Base-by-base conservation (phyloP, 768 basidiomycete species). In the Naganishia kalamii region DNA sequence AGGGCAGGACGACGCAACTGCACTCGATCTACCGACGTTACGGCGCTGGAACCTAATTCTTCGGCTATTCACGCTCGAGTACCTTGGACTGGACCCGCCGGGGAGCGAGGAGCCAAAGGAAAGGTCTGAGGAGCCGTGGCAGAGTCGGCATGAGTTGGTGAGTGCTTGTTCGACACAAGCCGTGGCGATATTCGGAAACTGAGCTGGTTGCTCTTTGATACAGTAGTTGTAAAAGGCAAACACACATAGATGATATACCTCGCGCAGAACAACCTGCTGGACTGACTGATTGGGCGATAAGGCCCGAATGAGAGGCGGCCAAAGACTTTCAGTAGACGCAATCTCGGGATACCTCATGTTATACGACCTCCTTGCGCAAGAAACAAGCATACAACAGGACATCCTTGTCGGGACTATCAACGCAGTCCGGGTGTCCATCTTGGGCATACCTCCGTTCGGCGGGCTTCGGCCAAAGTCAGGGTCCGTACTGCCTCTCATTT, bases 21-120 rank as follows among this genome's bases (percentile, higher is more conserved):
- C 88, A 0, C 81, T 98, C 47, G 88, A 97, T 72, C 79, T 89
- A 48, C 84, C 88, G 8, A 93, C 91, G 0, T 84, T 97, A 83
- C 84, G 86, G 49, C 82, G 88, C 25, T 98, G 96, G 96, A 89
- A 89, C 74, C 80, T 93, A 32, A 83, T 99, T 59, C 74, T 97
- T 41, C 83, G 94, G 33, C 84, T 96, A 0, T 92, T 97, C 74
- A 83, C 91, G 71, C 82, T 88, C 1, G 96, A 97, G 79, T 99
- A 98, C 77, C 83, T 98, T 1, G 83, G 87, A 4, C 71, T 81
- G 37, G 49, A 65, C 1, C 74, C 73, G 21, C n/a, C 27, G 43
- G 10, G 32, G 17, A 30, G 43, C 27, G 35, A 27, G 57, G 25
- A 43, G 23, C 40, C 25, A 13, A n/a, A 60, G 23, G 32, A 52